Evolutionary conservation across 1,284 basidiomycete genomes (phyloP).

Genomic region (Sanghuangporus sanghuang): DNA sequence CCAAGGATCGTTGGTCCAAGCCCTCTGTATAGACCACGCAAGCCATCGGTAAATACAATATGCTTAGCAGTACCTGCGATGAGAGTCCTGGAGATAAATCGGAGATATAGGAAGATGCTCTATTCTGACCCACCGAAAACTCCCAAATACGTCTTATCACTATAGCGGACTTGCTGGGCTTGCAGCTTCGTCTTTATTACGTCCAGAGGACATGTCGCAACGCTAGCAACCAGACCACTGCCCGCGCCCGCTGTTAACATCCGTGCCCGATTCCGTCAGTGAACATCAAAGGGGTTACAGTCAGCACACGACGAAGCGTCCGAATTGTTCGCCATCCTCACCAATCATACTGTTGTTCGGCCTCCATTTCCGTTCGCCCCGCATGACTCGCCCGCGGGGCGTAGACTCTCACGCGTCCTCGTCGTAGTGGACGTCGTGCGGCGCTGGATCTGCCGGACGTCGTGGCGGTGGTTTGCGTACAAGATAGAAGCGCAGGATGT

Average conservation of each 20-base stretch:
- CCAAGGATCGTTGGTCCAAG: slow-evolving; percentile 93
- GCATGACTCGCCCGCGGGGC: slow-evolving; percentile 30
- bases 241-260: slow-evolving; percentile 64
- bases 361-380: slow-evolving; percentile 69
- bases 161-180: slow-evolving; percentile 71
- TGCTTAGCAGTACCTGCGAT: slow-evolving; percentile 61
- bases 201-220: slow-evolving; percentile 96
- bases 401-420: slow-evolving; percentile 2
- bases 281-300: slow-evolving; percentile 9
- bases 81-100: slow-evolving; percentile 16
- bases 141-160: slow-evolving; percentile 69
- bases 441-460: slow-evolving; percentile 2
- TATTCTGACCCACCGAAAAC: slow-evolving; percentile 53
- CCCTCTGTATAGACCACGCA: slow-evolving; percentile 88
- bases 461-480: background rate
- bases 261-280: background rate
- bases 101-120: slow-evolving; percentile 20
- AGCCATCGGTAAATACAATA: slow-evolving; percentile 71
- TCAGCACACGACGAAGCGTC: slow-evolving; percentile 8
- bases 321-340: slow-evolving; percentile 25
- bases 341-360: slow-evolving; percentile 70
- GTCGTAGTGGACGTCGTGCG: slow-evolving; percentile 11
- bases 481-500: background rate
- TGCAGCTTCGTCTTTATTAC: slow-evolving; percentile 97
- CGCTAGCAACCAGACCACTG: slow-evolving; percentile 85